Evolutionary conservation across 345 rosid species (phyloP), one percentile per base, ranked within the genome.

Genomic region (Ricinus communis): DNA sequence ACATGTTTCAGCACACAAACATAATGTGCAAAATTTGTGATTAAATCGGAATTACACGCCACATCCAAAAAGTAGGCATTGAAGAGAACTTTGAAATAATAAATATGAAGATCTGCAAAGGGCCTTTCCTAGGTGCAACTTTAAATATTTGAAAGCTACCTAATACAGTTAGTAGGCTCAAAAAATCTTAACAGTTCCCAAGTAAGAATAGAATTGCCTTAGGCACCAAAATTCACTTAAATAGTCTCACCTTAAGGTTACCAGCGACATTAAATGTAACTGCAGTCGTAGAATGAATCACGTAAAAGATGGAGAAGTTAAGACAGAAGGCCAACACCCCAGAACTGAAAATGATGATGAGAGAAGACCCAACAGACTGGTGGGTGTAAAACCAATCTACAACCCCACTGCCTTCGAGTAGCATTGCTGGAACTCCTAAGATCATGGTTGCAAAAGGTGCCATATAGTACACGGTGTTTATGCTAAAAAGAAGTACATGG

Each of bases 201-300:
- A 13, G 12, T 8, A 3, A 68, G 59, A 11, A 24, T 27, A 46
- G 68, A 56, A 15, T 53, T 56, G 61, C 36, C n/a, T 13, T 64
- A 66, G 61, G 51, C 24, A 62, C 52, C 18, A 13, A 60, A 15
- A 12, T 46, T 38, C 38, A 40, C 5, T 8, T 24, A 4, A 73
- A 22, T 66, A 22, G 36, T 74, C 85, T 85, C 83, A 92, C 99
- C 99, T 95, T 95, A 27, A 95, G 97, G 80, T 95, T 95, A 74
- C 99, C 99, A 22, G 99, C 99, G 66, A 95, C 99, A 16, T 95
- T 95, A 79, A 95, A 95, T 27, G 99, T 95, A 71, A 95, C 99
- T 15, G 99, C 99, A 21, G 99, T 95, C 65, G 99, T 95, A 19
- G 99, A 95, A 84, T 95, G 99, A 70, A 95, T 95, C 70, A 95